A percentile compares a stretch with the other conserved stretches of the same genome.
These are phyloP conservation scores for Calamus simplicifolius DNA, from an alignment of 176 grass and related monocot species.

Conservation along the genomic window DNA sequence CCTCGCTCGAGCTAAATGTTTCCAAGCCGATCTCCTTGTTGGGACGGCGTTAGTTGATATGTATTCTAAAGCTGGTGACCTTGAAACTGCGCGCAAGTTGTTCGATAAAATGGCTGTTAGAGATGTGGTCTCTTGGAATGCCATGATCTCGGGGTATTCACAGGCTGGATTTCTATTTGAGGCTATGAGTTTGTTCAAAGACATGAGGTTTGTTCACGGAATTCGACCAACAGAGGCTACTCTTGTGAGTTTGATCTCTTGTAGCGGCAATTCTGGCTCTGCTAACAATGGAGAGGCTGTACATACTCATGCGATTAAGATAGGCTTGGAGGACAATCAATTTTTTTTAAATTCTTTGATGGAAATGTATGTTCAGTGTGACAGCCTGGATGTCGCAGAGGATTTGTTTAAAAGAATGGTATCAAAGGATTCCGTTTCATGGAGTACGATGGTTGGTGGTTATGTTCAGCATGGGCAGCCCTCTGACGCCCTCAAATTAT, in stretches of 20 bases:
- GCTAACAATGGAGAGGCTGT: slow-evolving; percentile 11
- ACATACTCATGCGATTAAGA: slow-evolving; percentile 30
- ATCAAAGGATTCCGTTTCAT: slow-evolving; percentile 54
- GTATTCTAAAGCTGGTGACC: slow-evolving; percentile 22
- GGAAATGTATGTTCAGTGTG: slow-evolving; percentile 34
- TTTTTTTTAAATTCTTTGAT: slow-evolving; percentile 47
- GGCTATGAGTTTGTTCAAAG: slow-evolving; percentile 25
- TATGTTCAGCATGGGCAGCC: slow-evolving; percentile 37
- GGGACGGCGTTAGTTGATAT: slow-evolving; percentile 41
- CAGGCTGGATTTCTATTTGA: slow-evolving; percentile 17
- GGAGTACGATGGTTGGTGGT: slow-evolving; percentile 57
- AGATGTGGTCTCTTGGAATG: slow-evolving; percentile 46
- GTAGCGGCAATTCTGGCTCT: slow-evolving; percentile 15
- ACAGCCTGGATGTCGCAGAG: slow-evolving; percentile 32
- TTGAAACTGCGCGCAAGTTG: slow-evolving; percentile 30
- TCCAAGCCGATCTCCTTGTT: slow-evolving; percentile 42
- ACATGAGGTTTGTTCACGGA: slow-evolving; percentile 25
- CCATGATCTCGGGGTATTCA: slow-evolving; percentile 42
- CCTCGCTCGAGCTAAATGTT: not conserved
- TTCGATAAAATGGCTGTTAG: slow-evolving; percentile 47
- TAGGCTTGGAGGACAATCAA: slow-evolving; percentile 25
- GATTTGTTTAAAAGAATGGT: slow-evolving; percentile 41
- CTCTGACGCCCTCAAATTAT: slow-evolving; percentile 33
- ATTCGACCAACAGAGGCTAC: slow-evolving; percentile 31
- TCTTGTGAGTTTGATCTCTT: slow-evolving; percentile 46